phyloP scores from a whole-genome alignment of 352 stramenopile species.

The Pilasporangium apinafurcum region DNA sequence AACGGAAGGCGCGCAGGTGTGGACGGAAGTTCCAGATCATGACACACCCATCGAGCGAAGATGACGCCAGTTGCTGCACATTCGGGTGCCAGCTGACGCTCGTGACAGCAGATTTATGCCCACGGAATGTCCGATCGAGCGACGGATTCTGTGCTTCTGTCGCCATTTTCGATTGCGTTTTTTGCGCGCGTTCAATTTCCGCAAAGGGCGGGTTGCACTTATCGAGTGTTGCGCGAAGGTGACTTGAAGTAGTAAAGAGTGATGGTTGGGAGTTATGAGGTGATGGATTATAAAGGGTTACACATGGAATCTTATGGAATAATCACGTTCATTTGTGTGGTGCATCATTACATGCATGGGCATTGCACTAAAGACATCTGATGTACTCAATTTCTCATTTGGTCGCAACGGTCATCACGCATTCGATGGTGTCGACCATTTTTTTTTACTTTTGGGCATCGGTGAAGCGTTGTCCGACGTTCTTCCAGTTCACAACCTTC shows the following conservation, averaged over 20 bases:
- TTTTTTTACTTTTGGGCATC: conserved; percentile 64
- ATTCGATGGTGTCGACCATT: too few relatives aligned
- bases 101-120: conserved; percentile 73
- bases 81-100: conserved; percentile 80
- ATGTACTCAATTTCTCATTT: too few relatives aligned
- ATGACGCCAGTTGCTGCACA: conserved; percentile 84
- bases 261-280: too few relatives aligned
- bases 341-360: too few relatives aligned
- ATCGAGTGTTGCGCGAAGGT: conserved; percentile 6
- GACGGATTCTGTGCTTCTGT: conserved; percentile 53
- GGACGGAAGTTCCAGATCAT: conserved; percentile 92
- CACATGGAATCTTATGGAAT: too few relatives aligned
- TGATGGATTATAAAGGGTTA: too few relatives aligned
- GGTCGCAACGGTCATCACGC: background rate
- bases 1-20: conserved; percentile 76
- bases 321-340: too few relatives aligned
- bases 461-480: conserved; percentile 73
- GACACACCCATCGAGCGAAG: conserved; percentile 65
- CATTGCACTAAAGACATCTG: too few relatives aligned
- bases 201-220: background rate
- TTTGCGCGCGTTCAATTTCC: background rate
- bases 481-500: conserved; percentile 95
- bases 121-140: conserved; percentile 85
- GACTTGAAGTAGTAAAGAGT: background rate
- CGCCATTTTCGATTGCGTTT: conserved; percentile 1